These are phyloP conservation scores for Dioszegia crocea DNA, from an alignment of 768 basidiomycete genomes.

Conservation along the genomic window DNA sequence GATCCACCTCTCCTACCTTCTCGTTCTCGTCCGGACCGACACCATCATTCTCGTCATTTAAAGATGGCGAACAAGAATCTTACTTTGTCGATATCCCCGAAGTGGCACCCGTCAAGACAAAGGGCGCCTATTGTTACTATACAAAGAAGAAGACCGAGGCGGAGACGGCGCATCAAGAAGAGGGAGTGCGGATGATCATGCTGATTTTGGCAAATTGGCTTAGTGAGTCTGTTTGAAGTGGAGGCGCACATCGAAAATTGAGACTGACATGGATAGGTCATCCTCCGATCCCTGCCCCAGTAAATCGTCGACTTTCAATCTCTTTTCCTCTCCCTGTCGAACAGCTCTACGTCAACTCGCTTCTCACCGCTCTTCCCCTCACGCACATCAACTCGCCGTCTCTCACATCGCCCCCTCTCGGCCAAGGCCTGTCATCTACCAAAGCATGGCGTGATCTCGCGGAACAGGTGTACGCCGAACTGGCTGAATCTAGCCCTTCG, in stretches of 20 bases:
- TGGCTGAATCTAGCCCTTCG: conserved; percentile 2
- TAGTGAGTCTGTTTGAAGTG: not conserved
- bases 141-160: conserved; percentile 11
- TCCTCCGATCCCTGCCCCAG: not conserved
- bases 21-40: conserved; percentile 1
- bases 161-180: conserved; percentile 3
- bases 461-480: conserved; percentile 1
- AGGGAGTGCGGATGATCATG: conserved; percentile 9
- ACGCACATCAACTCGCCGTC: not conserved
- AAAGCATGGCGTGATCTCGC: not conserved
- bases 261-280: not conserved
- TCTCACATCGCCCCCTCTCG: not conserved
- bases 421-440: not conserved
- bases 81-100: not conserved
- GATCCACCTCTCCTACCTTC: not conserved
- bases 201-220: conserved; percentile 4
- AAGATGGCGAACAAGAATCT: not conserved
- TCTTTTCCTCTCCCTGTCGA: not conserved
- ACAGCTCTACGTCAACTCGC: conserved; percentile 4
- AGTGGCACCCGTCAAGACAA: not conserved
- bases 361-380: conserved; percentile 6
- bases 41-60: not conserved
- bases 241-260: too few species aligned
- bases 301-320: not conserved
- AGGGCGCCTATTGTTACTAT: conserved; percentile 4